Evolutionary conservation across 495 filamentous ascomycete species (phyloP), one percentile per base, ranked within the genome.

Genomic region (Filosporella fistucella): DNA sequence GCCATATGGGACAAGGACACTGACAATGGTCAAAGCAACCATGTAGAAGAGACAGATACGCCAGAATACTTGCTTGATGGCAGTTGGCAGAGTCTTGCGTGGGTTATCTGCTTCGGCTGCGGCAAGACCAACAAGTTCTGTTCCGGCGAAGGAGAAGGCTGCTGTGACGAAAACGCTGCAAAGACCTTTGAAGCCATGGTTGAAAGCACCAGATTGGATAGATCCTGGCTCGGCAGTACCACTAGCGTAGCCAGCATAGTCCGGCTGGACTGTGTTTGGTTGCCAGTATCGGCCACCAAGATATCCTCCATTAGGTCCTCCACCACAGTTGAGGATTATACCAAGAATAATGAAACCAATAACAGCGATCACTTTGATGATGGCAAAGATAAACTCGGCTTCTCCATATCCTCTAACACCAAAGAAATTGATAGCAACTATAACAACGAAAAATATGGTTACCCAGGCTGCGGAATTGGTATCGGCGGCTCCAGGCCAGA

Each of bases 1-100:
- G 54, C 71, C 68, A 45, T 70, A 70, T 13, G 65, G 65, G 7
- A 74, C 68, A 41, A 85, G 63, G 34, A 85, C 62, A 25, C 80
- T 78, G 23, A 84, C 63, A 39, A 84, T 63, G 57, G 80, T 72
- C 3, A 91, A 71, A 8, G 84, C 80, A 45, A 89, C 82, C 20
- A 91, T 68, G 65, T 93, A 93, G 67, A 93, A 91, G 52, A 94
- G 75, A 22, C 80, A 80, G 63, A 95, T 95, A 61, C 89, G 84
- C 89, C 89, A 95, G 66, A 95, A 95, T 26, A 95, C 89, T 66
- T 95, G 89, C 63, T 93, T 94, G 57, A 91, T 81, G 38, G 89
- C 89, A 0, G 84, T 85, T 0, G 89, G 89, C 4, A 95, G 78
- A 16, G 85, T 86, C 58, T 91, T 93, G 53, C 88, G 81, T n/a